Base-by-base conservation (phyloP, 148 eudicot genomes). In the Fagopyrum tataricum region DNA sequence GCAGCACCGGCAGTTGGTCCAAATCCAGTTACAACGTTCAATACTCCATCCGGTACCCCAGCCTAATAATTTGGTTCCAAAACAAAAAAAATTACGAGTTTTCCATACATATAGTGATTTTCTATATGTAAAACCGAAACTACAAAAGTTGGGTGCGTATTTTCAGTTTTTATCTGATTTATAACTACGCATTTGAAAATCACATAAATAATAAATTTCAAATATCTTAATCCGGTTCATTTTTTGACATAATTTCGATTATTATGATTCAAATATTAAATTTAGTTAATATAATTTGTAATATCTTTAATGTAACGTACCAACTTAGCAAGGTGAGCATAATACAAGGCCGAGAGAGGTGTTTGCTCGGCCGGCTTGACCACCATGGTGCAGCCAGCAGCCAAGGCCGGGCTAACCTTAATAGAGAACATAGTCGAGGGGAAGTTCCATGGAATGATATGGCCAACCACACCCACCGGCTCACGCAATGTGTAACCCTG, bases 281-380 rank as follows among this genome's bases (percentile, higher is more conserved):
- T n/a, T n/a, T n/a, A n/a, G n/a, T n/a, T n/a, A n/a, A n/a, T n/a
- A n/a, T n/a, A 1, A 31, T 31, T 0, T 3, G 37, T 31, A 31
- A 31, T 31, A 31, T 31, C 2, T 31, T 1, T 3, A 31, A 31
- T 31, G 37, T 31, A 31, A 31, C 37, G 37, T 85, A 91, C 98
- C 86, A 78, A 39, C 67, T 94, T 91, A 6, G 96, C 85, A 41
- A 94, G 85, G 67, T 91, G 90, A 69, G 93, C 95, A 62, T 81
- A 84, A 52, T 43, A 91, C 31, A 95, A 85, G 58, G 97, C 90
- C 0, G 97, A 78, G 42, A 95, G 96, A 4, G 97, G 96, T 0
- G 97, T 85, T 56, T 89, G 96, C 76, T 95, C 98, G 11, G 98
- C 93, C 2, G 98, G 97, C 82, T 95, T 95, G 21, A 95, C 85